Percentiles rank a stretch among this genome's conserved stretches.
phyloP scores from a whole-genome alignment of 2,329 filamentous ascomycete genomes.

The Venturia carpophila region DNA sequence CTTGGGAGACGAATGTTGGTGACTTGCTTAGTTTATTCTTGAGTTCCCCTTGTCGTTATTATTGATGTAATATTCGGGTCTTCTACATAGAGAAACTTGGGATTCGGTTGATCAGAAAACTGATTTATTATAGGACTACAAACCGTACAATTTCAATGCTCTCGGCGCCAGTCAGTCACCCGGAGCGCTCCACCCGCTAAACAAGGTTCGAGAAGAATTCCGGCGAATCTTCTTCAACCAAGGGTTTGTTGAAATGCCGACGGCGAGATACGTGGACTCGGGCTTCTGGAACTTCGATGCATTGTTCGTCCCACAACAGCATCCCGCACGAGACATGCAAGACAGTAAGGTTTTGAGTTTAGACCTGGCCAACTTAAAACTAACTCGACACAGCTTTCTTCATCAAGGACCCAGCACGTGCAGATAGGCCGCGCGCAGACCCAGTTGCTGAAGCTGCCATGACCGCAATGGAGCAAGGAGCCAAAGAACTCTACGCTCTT shows the following conservation, averaged over 20 bases:
- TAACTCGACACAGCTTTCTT: slow-evolving; percentile 54
- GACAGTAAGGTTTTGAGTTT: slow-evolving; percentile 52
- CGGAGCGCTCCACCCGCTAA: slow-evolving; percentile 50
- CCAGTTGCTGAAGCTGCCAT: slow-evolving; percentile 40
- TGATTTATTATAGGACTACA: slow-evolving; percentile 49
- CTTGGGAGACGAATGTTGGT: slow-evolving; percentile 48
- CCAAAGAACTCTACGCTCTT: slow-evolving; percentile 47
- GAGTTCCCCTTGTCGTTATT: too few relatives aligned
- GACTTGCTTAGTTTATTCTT: not conserved
- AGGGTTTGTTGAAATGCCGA: slow-evolving; percentile 35
- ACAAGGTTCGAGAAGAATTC: slow-evolving; percentile 94
- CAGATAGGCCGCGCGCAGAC: slow-evolving; percentile 58
- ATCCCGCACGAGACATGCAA: slow-evolving; percentile 92
- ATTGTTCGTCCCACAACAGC: slow-evolving; percentile 94
- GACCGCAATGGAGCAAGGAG: slow-evolving; percentile 42
- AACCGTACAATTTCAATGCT: slow-evolving; percentile 71
- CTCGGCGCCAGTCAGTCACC: slow-evolving; percentile 53
- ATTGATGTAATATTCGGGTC: too few relatives aligned
- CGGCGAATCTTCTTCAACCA: slow-evolving; percentile 98
- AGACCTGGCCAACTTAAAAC: too few relatives aligned
- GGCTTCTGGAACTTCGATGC: slow-evolving; percentile 99
- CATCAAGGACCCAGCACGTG: slow-evolving; percentile 77
- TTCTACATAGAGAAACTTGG: too few relatives aligned
- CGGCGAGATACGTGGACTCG: slow-evolving; percentile 69
- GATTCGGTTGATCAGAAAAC: not conserved